phyloP scores from a whole-genome alignment of 768 basidiomycete species.

The Macrolepiota albuminosa region DNA sequence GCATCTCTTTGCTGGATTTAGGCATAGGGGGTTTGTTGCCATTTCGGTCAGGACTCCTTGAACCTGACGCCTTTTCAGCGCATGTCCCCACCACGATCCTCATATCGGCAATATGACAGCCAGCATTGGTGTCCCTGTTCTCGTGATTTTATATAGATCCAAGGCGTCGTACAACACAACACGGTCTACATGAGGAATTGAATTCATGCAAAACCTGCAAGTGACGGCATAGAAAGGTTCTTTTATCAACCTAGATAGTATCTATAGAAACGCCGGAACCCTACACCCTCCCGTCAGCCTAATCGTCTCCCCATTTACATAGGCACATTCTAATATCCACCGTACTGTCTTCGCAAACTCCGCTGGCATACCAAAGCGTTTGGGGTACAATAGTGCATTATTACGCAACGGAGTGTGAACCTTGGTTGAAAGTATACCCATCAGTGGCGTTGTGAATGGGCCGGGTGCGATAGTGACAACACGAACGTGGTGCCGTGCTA shows the following conservation, averaged over 20 bases:
- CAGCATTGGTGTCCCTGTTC: too few species aligned
- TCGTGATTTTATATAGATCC: too few species aligned
- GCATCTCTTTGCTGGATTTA: neutral
- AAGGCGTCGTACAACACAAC: too few species aligned
- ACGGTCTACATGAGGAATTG: too few species aligned
- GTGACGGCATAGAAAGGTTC: too few species aligned
- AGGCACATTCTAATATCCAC: constrained; percentile 48
- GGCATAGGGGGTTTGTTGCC: neutral
- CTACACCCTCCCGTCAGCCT: constrained; percentile 37
- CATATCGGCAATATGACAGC: too few species aligned
- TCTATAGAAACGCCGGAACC: neutral
- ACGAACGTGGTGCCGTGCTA: constrained; percentile 46
- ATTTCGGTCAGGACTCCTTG: neutral
- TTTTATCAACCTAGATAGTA: neutral
- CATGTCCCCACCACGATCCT: too few species aligned
- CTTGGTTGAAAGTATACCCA: neutral
- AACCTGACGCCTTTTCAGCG: neutral
- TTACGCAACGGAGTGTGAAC: constrained; percentile 22
- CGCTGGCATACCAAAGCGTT: constrained; percentile 41
- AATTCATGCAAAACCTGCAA: neutral
- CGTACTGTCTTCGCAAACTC: constrained; percentile 51
- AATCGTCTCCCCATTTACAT: constrained; percentile 54
- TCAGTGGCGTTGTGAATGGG: constrained; percentile 34
- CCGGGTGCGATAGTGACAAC: constrained; percentile 58
- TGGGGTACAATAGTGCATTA: constrained; percentile 38